These are phyloP conservation scores for Fusarium aywerte DNA, from an alignment of 2,329 filamentous ascomycete species.

Conservation along the genomic window DNA sequence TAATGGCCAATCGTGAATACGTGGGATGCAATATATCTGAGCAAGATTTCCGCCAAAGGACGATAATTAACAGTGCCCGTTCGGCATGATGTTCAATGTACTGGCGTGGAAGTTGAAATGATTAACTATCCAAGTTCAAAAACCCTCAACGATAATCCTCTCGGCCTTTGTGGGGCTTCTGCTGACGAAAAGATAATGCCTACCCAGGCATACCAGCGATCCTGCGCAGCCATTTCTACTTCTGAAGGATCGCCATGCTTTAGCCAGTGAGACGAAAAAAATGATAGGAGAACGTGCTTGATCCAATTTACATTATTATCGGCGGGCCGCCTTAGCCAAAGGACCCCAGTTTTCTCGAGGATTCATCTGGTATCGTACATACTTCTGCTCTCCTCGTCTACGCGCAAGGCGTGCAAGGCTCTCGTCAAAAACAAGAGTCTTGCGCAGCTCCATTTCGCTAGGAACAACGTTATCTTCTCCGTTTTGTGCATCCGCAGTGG, in stretches of 20 bases:
- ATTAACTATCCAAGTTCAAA: conserved; percentile 27
- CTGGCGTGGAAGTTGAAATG: background rate
- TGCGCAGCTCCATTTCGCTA: conserved; percentile 58
- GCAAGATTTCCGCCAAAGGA: background rate
- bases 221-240: conserved; percentile 17
- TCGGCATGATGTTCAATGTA: background rate
- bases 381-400: conserved; percentile 73
- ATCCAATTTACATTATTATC: conserved; percentile 42
- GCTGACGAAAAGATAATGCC: conserved; percentile 27
- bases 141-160: conserved; percentile 10
- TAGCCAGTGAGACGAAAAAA: conserved; percentile 6
- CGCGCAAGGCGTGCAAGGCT: conserved; percentile 75
- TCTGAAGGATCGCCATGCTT: conserved; percentile 14
- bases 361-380: conserved; percentile 90
- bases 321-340: conserved; percentile 68
- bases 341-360: conserved; percentile 95
- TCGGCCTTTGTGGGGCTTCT: conserved; percentile 36
- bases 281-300: background rate
- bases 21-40: conserved; percentile 5
- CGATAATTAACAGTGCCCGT: background rate
- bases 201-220: conserved; percentile 13
- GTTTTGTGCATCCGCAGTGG: conserved; percentile 29
- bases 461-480: conserved; percentile 32
- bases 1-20: conserved; percentile 30
- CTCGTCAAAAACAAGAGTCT: conserved; percentile 80